A percentile compares a stretch with the other conserved stretches of the same genome.
phyloP scores from a whole-genome alignment of 306 rosid genomes.

The Trifolium fragiferum region DNA sequence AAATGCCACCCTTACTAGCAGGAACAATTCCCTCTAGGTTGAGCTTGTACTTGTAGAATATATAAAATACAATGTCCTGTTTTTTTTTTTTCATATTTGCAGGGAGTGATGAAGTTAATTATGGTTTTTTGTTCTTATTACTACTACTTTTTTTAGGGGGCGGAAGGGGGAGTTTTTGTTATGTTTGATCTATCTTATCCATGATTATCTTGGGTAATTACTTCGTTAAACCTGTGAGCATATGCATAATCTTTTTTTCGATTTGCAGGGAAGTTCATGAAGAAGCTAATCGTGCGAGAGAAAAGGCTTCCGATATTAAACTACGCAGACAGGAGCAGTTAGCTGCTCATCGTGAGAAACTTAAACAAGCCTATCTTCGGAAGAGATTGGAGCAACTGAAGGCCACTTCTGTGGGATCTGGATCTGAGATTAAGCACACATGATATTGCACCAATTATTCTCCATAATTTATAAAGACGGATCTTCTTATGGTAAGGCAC shows the following conservation, averaged over 20 bases:
- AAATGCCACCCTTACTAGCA: not conserved
- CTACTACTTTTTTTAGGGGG: not conserved
- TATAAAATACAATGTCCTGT: not conserved
- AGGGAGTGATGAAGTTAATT: not conserved
- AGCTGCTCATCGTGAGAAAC: conserved; percentile 73
- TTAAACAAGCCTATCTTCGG: conserved; percentile 82
- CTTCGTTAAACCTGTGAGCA: not conserved
- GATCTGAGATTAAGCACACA: conserved; percentile 40
- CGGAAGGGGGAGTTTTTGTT: not conserved
- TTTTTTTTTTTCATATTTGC: not conserved
- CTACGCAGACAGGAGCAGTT: conserved; percentile 76
- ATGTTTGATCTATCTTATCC: not conserved
- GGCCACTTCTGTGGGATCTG: conserved; percentile 65
- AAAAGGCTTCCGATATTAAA: conserved; percentile 79
- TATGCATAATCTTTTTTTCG: conserved; percentile 29
- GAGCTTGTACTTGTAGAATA: conserved; percentile 16
- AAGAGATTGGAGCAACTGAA: conserved; percentile 79
- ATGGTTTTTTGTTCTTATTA: not conserved
- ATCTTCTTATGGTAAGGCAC: conserved; percentile 1
- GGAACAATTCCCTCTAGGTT: not conserved
- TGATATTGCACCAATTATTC: conserved; percentile 9
- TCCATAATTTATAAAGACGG: conserved; percentile 20
- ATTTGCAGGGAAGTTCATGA: conserved; percentile 88
- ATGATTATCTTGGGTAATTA: conserved; percentile 15
- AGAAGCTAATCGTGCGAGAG: conserved; percentile 85